Percentiles rank a stretch among this genome's conserved stretches.
phyloP scores from a whole-genome alignment of 139 green algal species.

The Marvania coccoides region DNA sequence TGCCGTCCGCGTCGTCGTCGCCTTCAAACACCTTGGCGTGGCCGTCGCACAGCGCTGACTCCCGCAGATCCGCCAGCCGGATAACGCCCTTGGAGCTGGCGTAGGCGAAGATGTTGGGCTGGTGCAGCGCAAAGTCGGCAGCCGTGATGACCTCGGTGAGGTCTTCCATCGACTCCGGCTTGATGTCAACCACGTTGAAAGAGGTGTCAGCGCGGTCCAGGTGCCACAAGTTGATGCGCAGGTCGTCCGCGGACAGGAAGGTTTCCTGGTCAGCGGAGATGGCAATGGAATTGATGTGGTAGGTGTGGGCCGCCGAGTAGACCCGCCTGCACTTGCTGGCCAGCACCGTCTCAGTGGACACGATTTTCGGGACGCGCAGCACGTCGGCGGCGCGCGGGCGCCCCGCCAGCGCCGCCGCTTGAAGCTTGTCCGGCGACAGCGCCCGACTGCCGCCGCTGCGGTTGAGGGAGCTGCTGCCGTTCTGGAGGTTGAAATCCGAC shows the following conservation, averaged over 20 bases:
- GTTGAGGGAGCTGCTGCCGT: slow-evolving; percentile 32
- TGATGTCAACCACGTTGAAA: slow-evolving; percentile 99
- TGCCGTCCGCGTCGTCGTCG: slow-evolving; percentile 63
- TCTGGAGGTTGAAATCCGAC: slow-evolving; percentile 77
- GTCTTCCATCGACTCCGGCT: slow-evolving; percentile 98
- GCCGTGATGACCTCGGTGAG: slow-evolving; percentile 98
- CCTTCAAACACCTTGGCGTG: slow-evolving; percentile 75
- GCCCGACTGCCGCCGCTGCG: background rate
- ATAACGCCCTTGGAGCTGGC: slow-evolving; percentile 92
- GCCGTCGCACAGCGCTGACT: slow-evolving; percentile 79
- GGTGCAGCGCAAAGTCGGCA: slow-evolving; percentile 86
- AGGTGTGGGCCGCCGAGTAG: slow-evolving; percentile 92
- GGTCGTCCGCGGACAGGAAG: slow-evolving; percentile 92
- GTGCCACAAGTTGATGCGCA: slow-evolving; percentile 95
- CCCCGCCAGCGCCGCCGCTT: background rate
- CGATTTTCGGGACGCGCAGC: slow-evolving; percentile 33
- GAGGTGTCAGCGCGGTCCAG: slow-evolving; percentile 72
- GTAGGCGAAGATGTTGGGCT: slow-evolving; percentile 92
- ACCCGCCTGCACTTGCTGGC: slow-evolving; percentile 55
- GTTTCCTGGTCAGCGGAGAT: slow-evolving; percentile 87
- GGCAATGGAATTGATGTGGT: slow-evolving; percentile 98
- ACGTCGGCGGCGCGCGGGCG: background rate
- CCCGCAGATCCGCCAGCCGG: slow-evolving; percentile 87
- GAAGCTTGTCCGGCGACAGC: slow-evolving; percentile 7
- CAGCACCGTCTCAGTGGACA: slow-evolving; percentile 33